Base-by-base conservation (phyloP, 140 eudicot genomes). In the Senecio squalidus region DNA sequence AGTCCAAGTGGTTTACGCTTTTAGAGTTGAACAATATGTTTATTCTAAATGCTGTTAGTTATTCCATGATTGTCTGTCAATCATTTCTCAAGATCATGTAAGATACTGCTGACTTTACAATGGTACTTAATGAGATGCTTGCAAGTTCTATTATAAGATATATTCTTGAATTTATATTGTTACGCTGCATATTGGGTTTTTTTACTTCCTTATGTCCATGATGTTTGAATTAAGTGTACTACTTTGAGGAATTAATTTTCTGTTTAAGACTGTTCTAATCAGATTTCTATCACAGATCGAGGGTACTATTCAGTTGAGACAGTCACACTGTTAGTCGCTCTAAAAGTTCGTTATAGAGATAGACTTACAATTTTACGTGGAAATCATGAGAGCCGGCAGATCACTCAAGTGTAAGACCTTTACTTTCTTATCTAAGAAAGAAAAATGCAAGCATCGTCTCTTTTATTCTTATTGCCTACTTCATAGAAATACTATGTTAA, bases 301-400 rank as follows among this genome's bases (percentile, higher is more conserved):
- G 96, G 96, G 58, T 88, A 88, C 73, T 88, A 88, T 68, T 88
- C 96, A 0, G 96, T 87, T 70, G 96, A 87, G 82, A 84, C 96
- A 5, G 96, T 88, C 46, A 67, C 94, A 58, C 90, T 88, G 23
- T 62, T 88, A 39, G 96, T 88, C 74, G 96, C 96, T 65, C 79
- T 88, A 55, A 88, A 88, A 81, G 94, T 88, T 65, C 90, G 96
- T 51, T 88, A 88, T 59, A 81, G 96, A 74, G 96, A 88, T 34
- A 88, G 96, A 81, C 73, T 88, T 43, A 84, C 96, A 55, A 88
- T 88, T 58, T 90, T 88, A 13, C 65, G 96, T 62, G 96, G 96
- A 73, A 87, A 87, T 55, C 96, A 84, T 41, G 96, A 88, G 66
- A 88, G 96, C 69, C 78, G 96, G 6, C 96, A 88, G 52, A 88